Base-by-base conservation (phyloP, 1,284 basidiomycete species). In the Schizophyllum commune region DNA sequence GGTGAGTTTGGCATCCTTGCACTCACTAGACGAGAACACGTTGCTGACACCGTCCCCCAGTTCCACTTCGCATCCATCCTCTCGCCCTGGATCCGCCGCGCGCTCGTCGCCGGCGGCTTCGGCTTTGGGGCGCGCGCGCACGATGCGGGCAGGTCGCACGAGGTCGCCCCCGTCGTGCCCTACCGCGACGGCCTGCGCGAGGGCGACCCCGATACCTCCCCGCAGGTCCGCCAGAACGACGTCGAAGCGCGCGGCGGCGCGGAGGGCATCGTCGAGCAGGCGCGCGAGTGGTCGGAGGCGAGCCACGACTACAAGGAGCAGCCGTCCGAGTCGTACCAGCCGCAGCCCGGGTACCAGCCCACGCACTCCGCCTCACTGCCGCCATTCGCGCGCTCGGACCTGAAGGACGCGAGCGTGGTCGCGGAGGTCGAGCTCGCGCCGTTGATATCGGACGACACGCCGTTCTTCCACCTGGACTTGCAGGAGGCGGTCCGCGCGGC, bases 21-120 rank as follows among this genome's bases (percentile, higher is more conserved):
- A 32, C 21, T 33, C 32, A 4, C 56, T 13, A 39, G 6, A 6
- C 34, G 7, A 39, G 13, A 6, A 39, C 34, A 13, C 13, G 34
- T 56, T 13, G 58, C 33, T 61, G 15, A 61, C 59, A 56, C 61
- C 61, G 47, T 57, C 13, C 17, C 59, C 27, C 63, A 91, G 81
- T 95, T 94, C 79, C 92, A 96, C 75, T 96, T 96, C 71, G 88
- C 91, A 7, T 85, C 86, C 32, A 83, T 98, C 60, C 83, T 96
- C 60, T 96, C 93, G 0, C 94, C 95, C 0, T 98, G 96, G 96
- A 94, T 96, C 62, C 86, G 91, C 62, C 88, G 94, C 57, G 93
- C 92, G 1, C 83, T 97, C 56, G 80, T 93, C 65, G 93, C 92
- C 13, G 94, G 89, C 60, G 92, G 92, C 1, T 96, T 97, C 70